Percentiles rank a stretch among this genome's conserved stretches.
Evolutionary conservation across 208 protist genomes (phyloP).

Genomic region (Endotrypanum monterogeii): DNA sequence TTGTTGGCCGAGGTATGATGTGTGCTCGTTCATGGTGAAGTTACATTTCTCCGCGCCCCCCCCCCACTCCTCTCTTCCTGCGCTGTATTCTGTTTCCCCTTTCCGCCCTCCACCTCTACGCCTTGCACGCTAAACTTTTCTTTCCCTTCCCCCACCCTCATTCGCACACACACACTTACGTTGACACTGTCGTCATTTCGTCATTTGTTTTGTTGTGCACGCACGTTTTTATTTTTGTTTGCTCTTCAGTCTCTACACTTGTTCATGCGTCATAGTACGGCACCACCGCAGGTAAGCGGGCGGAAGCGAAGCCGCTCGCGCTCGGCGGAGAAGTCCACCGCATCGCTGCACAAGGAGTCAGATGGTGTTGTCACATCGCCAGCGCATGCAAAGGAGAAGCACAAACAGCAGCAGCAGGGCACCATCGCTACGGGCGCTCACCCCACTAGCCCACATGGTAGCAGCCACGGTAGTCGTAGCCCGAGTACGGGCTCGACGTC

Average conservation of each 20-base stretch:
- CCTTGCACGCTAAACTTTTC: background rate
- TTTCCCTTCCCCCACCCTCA: background rate
- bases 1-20: background rate
- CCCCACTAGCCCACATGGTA: slow-evolving; percentile 3
- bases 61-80: background rate
- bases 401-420: background rate
- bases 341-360: background rate
- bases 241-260: background rate
- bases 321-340: slow-evolving; percentile 11
- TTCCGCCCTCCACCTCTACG: background rate
- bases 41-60: background rate
- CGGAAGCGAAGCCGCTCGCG: slow-evolving; percentile 34
- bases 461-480: slow-evolving; percentile 10
- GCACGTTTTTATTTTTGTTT: background rate
- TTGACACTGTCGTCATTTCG: background rate
- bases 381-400: background rate
- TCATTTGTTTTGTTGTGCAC: background rate
- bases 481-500: slow-evolving; percentile 9
- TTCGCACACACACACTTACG: background rate
- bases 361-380: background rate
- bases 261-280: slow-evolving; percentile 17
- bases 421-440: background rate
- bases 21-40: background rate
- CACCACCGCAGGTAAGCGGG: slow-evolving; percentile 10
- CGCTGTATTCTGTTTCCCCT: background rate